Evolutionary conservation across 768 basidiomycete species (phyloP), one percentile per base, ranked within the genome.

Genomic region (Leccinellum rugosiceps): DNA sequence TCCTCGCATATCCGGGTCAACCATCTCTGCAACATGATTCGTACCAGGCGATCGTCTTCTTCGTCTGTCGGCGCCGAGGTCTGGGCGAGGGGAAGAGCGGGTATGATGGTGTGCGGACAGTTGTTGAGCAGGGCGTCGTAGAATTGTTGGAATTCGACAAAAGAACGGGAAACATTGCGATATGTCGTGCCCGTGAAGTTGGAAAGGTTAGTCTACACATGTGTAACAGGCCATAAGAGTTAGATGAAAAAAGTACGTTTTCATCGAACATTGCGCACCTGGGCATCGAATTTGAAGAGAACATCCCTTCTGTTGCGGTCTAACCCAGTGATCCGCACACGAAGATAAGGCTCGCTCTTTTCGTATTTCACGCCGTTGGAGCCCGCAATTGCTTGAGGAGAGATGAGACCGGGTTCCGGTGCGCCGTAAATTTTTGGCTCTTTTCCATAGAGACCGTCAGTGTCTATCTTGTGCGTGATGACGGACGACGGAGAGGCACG

Each of bases 21-120:
- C 96, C 97, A 99, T 59, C 92, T 79, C 73, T 98, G 97, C 21
- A 98, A 78, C 83, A 95, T 93, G 58, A 95, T 89, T 70, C 90
- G 90, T 31, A 99, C 93, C 3, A 99, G 80, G 19, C 97, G 83
- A 71, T 98, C 97, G 72, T 99, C 97, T 74, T 98, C 97, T 75
- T 98, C 97, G 67, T 98, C 97, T 13, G 93, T 94, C 25, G 93
- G 89, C 3, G 97, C 97, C 13, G 95, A 98, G 0, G 95, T 98
- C 63, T 96, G 93, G 0, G 95, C 85, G n/a, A 98, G 81, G 1
- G 97, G 97, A 14, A 99, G 81, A 4, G 97, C 97, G 8, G 97
- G 93, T 15, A 98, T 80, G 64, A 99, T 97, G 26, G 95, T 96
- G 68, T 98, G 97, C 0, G 97, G 97, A 70, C 92, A 95, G 72